Evolutionary conservation across 2,329 filamentous ascomycete species (phyloP), one percentile per base, ranked within the genome.

Genomic region (Talaromyces sp.): DNA sequence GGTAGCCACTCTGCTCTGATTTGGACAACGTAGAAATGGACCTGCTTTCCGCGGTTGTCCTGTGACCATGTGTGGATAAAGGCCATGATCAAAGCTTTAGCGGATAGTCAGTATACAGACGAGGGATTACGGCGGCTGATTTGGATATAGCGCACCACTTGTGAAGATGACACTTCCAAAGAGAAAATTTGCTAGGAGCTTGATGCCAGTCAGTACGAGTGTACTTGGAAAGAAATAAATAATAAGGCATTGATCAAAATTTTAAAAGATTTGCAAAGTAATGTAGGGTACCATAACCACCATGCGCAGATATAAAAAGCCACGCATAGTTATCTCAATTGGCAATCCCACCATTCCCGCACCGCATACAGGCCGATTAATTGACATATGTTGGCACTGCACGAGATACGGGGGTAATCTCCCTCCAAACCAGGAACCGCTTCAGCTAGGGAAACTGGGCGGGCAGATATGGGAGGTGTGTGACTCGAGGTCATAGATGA

Each of bases 21-120:
- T 43, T 85, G 89, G 67, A 97, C 77, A 71, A 98, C 85, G 78
- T 92, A 90, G 73, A 96, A 93, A 58, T 82, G 88, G 6, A 89
- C 85, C 72, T 89, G 89, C 67, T 82, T 81, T 56, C 90, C 90
- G 35, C 90, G 86, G 72, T 93, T 90, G 69, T 96, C 93, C 74
- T 96, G 92, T 1, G 88, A 87, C 65, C 86, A 90, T 6, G 92
- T 96, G 73, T 97, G 97, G 55, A 84, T 81, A 70, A 96, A 83
- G 46, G 92, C 91, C 62, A 96, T 80, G 57, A 89, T 87, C 58
- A 99, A 82, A 13, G 89, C 89, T 68, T 60, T 11, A 43, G 5
- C n/a, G 19, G 26, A 27, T 32, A 46, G 38, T 58, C 21, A 62
- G 55, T 32, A 26, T 10, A 43, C 38, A 29, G 35, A 43, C 56